phyloP scores from a whole-genome alignment of 2,329 filamentous ascomycete genomes.

The Trichoderma atroviride region DNA sequence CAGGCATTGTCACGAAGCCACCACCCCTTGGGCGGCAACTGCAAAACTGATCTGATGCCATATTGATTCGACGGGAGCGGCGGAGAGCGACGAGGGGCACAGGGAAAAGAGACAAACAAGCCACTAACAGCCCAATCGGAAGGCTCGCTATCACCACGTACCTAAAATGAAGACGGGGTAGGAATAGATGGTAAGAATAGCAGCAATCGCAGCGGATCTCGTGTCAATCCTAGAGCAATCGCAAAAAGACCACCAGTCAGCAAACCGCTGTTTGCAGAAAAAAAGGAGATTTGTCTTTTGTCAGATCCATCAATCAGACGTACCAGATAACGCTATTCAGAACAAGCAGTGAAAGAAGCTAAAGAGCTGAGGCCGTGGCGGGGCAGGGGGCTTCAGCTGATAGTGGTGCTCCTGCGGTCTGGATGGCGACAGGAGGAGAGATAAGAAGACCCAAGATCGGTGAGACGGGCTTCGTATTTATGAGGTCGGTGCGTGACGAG shows the following conservation, averaged over 20 bases:
- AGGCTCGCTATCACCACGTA: constrained; percentile 20
- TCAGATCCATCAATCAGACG: constrained; percentile 21
- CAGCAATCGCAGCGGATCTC: constrained; percentile 1
- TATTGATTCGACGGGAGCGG: constrained; percentile 21
- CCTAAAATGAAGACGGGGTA: constrained; percentile 9
- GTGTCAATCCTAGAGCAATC: not conserved
- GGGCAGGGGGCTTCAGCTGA: constrained; percentile 10
- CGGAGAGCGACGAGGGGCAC: constrained; percentile 12
- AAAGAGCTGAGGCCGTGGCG: constrained; percentile 12
- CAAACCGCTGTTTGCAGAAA: constrained; percentile 11
- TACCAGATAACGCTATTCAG: constrained; percentile 22
- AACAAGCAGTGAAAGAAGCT: not conserved
- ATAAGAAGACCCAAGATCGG: constrained; percentile 16
- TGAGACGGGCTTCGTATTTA: constrained; percentile 23
- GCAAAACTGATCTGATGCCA: not conserved
- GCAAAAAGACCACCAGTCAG: not conserved
- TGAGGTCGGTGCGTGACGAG: constrained; percentile 16
- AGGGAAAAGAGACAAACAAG: not conserved
- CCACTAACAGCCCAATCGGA: constrained; percentile 12
- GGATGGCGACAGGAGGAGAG: not conserved
- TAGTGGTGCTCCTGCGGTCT: not conserved
- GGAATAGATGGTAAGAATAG: not conserved
- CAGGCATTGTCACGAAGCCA: constrained; percentile 16
- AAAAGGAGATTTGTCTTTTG: constrained; percentile 13
- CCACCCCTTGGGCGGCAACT: not conserved